phyloP scores from a whole-genome alignment of 192 early-diverging fungal genomes.

The Dimargaris xerosporica region DNA sequence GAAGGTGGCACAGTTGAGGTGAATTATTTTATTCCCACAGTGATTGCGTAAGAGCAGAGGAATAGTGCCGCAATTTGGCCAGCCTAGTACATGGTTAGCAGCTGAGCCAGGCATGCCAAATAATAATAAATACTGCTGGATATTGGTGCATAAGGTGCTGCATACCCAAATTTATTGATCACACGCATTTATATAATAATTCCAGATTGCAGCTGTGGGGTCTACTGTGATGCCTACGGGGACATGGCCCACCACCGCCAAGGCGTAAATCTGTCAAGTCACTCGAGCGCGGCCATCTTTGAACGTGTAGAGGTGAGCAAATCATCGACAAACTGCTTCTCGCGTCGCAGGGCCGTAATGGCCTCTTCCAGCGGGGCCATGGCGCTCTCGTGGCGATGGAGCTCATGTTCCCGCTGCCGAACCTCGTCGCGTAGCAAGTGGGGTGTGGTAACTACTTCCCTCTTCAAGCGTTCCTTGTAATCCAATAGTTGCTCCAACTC shows the following conservation, averaged over 20 bases:
- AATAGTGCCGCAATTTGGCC: no score
- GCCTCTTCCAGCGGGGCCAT: neutral
- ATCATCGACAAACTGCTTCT: neutral
- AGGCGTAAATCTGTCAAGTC: neutral
- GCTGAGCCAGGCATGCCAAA: no score
- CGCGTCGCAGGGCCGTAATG: neutral
- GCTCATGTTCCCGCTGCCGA: constrained; percentile 2
- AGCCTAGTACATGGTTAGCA: no score
- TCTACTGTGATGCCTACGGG: neutral
- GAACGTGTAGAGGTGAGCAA: neutral
- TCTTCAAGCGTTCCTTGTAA: neutral
- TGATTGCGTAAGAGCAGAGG: no score
- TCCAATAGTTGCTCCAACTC: neutral
- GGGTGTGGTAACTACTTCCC: neutral
- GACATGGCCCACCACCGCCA: neutral
- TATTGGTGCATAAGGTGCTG: no score
- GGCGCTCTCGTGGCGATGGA: neutral
- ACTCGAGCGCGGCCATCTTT: neutral
- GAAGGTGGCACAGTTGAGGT: no score
- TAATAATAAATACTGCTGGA: no score
- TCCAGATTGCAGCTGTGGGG: neutral
- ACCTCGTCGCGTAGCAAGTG: neutral
- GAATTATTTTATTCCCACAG: no score
- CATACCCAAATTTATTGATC: neutral
- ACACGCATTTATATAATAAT: neutral